Conservation (phyloP, 139 green algal species). For the Chlamydomonas applanata region DNA sequence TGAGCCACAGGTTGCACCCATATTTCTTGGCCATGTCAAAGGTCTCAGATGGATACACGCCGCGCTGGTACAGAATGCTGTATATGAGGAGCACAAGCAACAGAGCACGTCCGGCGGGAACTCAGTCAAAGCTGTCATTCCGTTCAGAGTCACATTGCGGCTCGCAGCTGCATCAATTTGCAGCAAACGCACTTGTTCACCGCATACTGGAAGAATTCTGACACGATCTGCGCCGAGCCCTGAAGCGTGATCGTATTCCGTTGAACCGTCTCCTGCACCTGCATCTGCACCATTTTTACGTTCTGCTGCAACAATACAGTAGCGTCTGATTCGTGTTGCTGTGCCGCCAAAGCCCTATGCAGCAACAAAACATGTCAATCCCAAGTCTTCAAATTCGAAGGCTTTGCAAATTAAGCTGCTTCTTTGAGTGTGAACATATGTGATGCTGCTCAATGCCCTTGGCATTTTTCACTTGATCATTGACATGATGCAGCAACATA, state of each 20-base stretch:
- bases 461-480: too few species aligned
- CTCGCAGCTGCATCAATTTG: neutral
- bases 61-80: slow-evolving; percentile 96
- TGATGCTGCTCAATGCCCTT: too few species aligned
- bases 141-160: neutral
- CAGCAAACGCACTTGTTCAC: slow-evolving; percentile 68
- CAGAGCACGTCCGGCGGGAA: neutral
- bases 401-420: too few species aligned
- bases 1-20: slow-evolving; percentile 87
- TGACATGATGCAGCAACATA: too few species aligned
- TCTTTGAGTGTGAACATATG: too few species aligned
- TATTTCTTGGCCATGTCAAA: slow-evolving; percentile 91
- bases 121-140: neutral
- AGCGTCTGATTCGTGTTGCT: too few species aligned
- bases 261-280: slow-evolving; percentile 36
- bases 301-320: too few species aligned
- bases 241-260: slow-evolving; percentile 88
- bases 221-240: slow-evolving; percentile 82
- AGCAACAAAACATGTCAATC: too few species aligned
- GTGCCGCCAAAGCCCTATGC: too few species aligned
- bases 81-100: neutral
- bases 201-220: slow-evolving; percentile 93
- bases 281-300: slow-evolving; percentile 16
- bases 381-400: too few species aligned
- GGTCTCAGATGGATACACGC: slow-evolving; percentile 87